A percentile compares a stretch with the other conserved stretches of the same genome.
Evolutionary conservation across 495 filamentous ascomycete genomes (phyloP).

Genomic region (Aspergillus egyptiacus): DNA sequence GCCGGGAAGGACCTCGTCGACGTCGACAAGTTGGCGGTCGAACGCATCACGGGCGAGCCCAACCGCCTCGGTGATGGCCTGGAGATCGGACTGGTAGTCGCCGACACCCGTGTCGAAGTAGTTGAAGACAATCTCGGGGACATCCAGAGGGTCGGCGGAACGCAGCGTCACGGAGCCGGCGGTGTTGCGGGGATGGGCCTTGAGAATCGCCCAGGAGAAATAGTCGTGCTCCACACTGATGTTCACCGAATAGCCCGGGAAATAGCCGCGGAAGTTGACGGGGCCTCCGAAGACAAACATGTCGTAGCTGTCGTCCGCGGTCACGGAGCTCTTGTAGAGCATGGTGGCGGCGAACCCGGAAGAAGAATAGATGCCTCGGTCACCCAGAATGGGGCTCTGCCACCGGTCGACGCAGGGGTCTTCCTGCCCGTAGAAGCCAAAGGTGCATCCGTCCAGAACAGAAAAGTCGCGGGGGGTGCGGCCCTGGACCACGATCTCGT

Average conservation of each 20-base stretch:
- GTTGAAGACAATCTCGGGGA: constrained; percentile 51
- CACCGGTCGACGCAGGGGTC: constrained; percentile 49
- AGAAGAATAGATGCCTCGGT: constrained; percentile 45
- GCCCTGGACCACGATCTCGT: constrained; percentile 48
- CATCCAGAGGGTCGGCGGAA: constrained; percentile 48
- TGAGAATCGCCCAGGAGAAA: constrained; percentile 49
- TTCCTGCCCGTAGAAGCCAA: constrained; percentile 23
- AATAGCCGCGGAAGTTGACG: constrained; percentile 43
- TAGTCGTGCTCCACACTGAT: constrained; percentile 26
- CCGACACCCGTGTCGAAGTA: constrained; percentile 46
- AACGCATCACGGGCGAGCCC: constrained; percentile 39
- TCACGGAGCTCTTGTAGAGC: constrained; percentile 38
- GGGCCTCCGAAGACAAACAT: constrained; percentile 50
- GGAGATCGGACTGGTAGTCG: constrained; percentile 39
- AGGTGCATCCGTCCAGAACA: constrained; percentile 44
- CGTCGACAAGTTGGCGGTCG: constrained; percentile 2
- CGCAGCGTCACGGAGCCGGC: constrained; percentile 45
- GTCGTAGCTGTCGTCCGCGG: constrained; percentile 40
- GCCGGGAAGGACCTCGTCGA: constrained; percentile 47
- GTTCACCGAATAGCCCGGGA: constrained; percentile 30
- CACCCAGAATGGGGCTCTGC: constrained; percentile 27
- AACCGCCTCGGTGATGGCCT: constrained; percentile 45
- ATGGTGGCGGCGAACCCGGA: constrained; percentile 44
- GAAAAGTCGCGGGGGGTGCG: constrained; percentile 42
- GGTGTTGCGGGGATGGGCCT: constrained; percentile 49